Evolutionary conservation across 768 basidiomycete species (phyloP).

Genomic region (Tricholoma bakamatsutake): DNA sequence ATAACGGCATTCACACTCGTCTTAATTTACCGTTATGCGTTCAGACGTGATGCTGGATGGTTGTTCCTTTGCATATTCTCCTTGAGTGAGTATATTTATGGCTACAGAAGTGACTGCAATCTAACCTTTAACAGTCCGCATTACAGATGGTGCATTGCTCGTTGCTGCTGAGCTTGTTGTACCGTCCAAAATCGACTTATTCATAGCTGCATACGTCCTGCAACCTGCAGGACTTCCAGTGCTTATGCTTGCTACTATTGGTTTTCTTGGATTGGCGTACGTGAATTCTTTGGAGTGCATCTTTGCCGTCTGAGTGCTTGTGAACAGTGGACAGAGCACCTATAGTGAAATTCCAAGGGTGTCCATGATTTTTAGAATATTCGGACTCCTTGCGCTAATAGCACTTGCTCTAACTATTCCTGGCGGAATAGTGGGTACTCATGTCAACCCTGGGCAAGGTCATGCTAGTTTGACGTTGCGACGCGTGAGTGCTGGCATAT

Average conservation of each 20-base stretch:
- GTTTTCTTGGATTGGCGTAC: slow-evolving; percentile 48
- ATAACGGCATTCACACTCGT: slow-evolving; percentile 40
- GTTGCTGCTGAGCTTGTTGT: slow-evolving; percentile 45
- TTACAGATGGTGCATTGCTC: slow-evolving; percentile 50
- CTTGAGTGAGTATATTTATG: slow-evolving; percentile 33
- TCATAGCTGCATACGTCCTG: slow-evolving; percentile 47
- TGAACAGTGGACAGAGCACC: slow-evolving; percentile 40
- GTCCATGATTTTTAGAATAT: slow-evolving; percentile 29
- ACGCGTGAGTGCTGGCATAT: slow-evolving; percentile 37
- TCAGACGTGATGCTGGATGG: slow-evolving; percentile 60
- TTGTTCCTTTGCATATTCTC: slow-evolving; percentile 61
- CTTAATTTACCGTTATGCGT: slow-evolving; percentile 47
- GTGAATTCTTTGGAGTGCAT: slow-evolving; percentile 11
- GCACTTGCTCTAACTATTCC: slow-evolving; percentile 39
- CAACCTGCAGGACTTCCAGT: slow-evolving; percentile 37
- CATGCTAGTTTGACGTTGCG: slow-evolving; percentile 34
- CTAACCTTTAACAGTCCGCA: slow-evolving; percentile 37
- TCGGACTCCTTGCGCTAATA: slow-evolving; percentile 30
- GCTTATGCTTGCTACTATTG: slow-evolving; percentile 37
- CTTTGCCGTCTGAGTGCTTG: slow-evolving; percentile 16
- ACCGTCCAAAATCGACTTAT: slow-evolving; percentile 36
- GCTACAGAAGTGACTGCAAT: neutral
- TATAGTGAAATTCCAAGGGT: slow-evolving; percentile 45
- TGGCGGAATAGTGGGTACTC: slow-evolving; percentile 40
- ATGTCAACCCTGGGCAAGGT: slow-evolving; percentile 25